Conservation (phyloP, 305 asterid species). For the Stenogyne calaminthoides region DNA sequence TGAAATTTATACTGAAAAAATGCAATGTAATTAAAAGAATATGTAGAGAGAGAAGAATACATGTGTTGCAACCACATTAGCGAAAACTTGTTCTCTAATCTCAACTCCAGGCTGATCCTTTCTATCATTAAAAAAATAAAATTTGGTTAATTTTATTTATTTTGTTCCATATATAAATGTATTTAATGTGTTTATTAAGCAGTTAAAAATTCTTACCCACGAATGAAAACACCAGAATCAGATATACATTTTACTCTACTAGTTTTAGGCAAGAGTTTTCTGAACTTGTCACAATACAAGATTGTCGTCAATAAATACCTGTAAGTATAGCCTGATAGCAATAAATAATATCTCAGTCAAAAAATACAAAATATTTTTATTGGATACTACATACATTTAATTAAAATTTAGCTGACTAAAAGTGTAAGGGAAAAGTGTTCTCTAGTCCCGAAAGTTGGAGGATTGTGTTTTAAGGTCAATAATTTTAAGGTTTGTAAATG, state of each 20-base stretch:
- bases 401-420: too few relatives aligned
- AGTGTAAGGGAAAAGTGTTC: too few relatives aligned
- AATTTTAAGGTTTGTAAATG: too few relatives aligned
- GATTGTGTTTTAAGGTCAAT: too few relatives aligned
- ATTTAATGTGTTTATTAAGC: background rate
- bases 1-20: background rate
- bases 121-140: conserved; percentile 19
- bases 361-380: background rate
- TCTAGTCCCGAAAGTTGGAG: too few relatives aligned
- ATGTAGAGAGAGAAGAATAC: conserved; percentile 24
- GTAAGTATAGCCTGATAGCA: conserved; percentile 39
- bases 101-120: conserved; percentile 33
- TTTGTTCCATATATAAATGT: background rate
- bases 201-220: conserved; percentile 32
- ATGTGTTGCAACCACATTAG: conserved; percentile 30
- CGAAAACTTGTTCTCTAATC: conserved; percentile 25
- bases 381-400: background rate
- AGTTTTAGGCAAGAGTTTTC: conserved; percentile 31
- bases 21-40: background rate
- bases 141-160: background rate
- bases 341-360: background rate
- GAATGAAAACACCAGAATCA: conserved; percentile 45
- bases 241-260: conserved; percentile 44
- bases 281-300: conserved; percentile 45
- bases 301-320: conserved; percentile 38